phyloP scores from a whole-genome alignment of 768 basidiomycete genomes.

The Leccinum sublutescens region DNA sequence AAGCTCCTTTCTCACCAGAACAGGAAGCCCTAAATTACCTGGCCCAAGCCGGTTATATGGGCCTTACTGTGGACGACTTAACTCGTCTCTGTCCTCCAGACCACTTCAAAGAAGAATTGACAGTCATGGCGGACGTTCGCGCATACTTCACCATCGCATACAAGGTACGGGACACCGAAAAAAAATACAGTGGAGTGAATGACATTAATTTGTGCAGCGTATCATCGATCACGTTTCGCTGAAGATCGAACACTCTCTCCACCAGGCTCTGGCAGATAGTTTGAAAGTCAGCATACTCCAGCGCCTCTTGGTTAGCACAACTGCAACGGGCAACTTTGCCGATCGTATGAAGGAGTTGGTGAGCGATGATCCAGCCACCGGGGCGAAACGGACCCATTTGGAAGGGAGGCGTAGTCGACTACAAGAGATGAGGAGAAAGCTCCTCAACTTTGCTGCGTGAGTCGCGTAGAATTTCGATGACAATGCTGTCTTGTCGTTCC shows the following conservation, averaged over 20 bases:
- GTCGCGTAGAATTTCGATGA: background rate
- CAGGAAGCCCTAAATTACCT: slow-evolving; percentile 25
- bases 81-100: slow-evolving; percentile 25
- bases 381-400: slow-evolving; percentile 28
- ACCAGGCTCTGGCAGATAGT: slow-evolving; percentile 37
- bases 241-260: slow-evolving; percentile 45
- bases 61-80: slow-evolving; percentile 26
- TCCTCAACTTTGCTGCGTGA: slow-evolving; percentile 23
- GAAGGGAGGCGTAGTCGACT: too few species aligned
- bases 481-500: background rate
- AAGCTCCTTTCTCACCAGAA: background rate
- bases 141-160: slow-evolving; percentile 57
- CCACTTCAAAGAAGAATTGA: slow-evolving; percentile 41
- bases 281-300: slow-evolving; percentile 38
- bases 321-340: slow-evolving; percentile 9
- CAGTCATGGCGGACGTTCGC: slow-evolving; percentile 53
- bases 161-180: slow-evolving; percentile 38
- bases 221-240: slow-evolving; percentile 56
- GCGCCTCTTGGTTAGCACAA: slow-evolving; percentile 27
- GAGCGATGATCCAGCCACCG: slow-evolving; percentile 43
- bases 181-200: background rate
- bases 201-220: slow-evolving; percentile 36
- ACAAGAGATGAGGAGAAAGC: too few species aligned
- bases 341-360: slow-evolving; percentile 42
- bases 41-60: slow-evolving; percentile 29